A percentile compares a stretch with the other conserved stretches of the same genome.
Evolutionary conservation across 2,329 filamentous ascomycete species (phyloP).

Genomic region (Venturia nashicola): DNA sequence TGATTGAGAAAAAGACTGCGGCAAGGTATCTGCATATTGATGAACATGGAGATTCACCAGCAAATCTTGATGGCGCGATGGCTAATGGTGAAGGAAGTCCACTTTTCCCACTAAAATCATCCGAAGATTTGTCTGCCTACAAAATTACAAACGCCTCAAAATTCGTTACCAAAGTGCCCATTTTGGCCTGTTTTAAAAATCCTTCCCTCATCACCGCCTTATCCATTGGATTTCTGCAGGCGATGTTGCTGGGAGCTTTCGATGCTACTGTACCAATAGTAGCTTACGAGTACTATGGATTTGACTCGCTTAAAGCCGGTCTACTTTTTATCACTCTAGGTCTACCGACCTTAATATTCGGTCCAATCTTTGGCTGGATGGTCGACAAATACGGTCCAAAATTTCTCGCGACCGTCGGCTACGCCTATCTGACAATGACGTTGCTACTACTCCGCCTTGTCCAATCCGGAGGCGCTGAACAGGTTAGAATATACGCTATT

Average conservation of each 20-base stretch:
- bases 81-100: constrained; percentile 14
- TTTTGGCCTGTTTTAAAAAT: constrained; percentile 30
- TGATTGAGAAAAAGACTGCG: constrained; percentile 52
- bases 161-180: constrained; percentile 31
- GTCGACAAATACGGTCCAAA: constrained; percentile 35
- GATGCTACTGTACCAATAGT: constrained; percentile 36
- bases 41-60: neutral
- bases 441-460: constrained; percentile 27
- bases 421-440: constrained; percentile 29
- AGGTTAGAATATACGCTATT: neutral
- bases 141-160: constrained; percentile 29
- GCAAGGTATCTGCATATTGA: constrained; percentile 25
- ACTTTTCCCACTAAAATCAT: constrained; percentile 13
- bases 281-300: constrained; percentile 30
- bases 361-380: constrained; percentile 35
- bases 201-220: constrained; percentile 21
- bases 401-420: constrained; percentile 28
- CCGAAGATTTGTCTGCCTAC: constrained; percentile 19
- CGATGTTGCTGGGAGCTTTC: constrained; percentile 29
- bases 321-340: constrained; percentile 35
- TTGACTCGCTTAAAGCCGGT: constrained; percentile 30
- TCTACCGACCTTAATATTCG: constrained; percentile 30
- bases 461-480: constrained; percentile 14
- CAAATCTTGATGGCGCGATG: neutral
- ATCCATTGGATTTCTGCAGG: constrained; percentile 31